phyloP scores from a whole-genome alignment of 2,329 filamentous ascomycete species.

The Fusarium avenaceum region DNA sequence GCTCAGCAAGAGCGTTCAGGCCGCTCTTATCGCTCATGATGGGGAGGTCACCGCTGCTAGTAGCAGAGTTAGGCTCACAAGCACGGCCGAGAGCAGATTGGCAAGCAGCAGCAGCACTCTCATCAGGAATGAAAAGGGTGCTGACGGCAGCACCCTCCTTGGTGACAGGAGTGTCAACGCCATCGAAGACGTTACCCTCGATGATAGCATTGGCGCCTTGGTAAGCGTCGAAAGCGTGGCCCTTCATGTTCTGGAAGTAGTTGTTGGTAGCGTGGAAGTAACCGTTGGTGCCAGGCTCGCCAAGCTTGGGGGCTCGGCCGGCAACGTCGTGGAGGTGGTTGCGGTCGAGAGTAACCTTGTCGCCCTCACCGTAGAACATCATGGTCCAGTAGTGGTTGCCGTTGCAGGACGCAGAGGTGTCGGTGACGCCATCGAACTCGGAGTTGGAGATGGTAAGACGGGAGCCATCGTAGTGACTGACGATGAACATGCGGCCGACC shows the following conservation, averaged over 20 bases:
- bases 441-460: constrained; percentile 56
- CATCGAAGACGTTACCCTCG: constrained; percentile 50
- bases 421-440: constrained; percentile 56
- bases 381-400: constrained; percentile 53
- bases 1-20: constrained; percentile 30
- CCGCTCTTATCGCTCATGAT: constrained; percentile 38
- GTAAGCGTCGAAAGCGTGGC: constrained; percentile 66
- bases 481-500: constrained; percentile 58
- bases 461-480: constrained; percentile 53
- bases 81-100: constrained; percentile 43
- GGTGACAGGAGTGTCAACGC: constrained; percentile 53
- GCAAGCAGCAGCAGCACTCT: constrained; percentile 34
- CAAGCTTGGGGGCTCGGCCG: constrained; percentile 52
- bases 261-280: constrained; percentile 50
- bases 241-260: constrained; percentile 48
- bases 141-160: constrained; percentile 39
- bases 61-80: constrained; percentile 41
- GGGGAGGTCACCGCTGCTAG: constrained; percentile 45
- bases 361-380: constrained; percentile 51
- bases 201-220: constrained; percentile 48
- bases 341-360: constrained; percentile 45
- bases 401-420: constrained; percentile 50
- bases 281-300: constrained; percentile 35
- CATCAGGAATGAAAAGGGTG: constrained; percentile 42
- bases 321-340: constrained; percentile 50